phyloP scores from a whole-genome alignment of 2,329 filamentous ascomycete species.

The Venturia asperata region DNA sequence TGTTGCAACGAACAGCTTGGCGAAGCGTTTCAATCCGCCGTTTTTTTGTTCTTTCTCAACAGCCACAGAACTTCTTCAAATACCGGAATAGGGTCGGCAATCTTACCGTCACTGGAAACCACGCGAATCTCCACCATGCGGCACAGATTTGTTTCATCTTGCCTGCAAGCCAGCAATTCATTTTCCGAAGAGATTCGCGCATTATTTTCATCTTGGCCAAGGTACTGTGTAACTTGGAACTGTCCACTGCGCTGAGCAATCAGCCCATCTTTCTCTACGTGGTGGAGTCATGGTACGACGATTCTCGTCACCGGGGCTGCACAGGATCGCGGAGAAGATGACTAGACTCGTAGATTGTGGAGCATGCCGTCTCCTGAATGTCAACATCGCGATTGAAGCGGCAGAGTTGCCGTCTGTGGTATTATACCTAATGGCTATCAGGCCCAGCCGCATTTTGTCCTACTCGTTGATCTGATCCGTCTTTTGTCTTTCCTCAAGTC shows the following conservation, averaged over 20 bases:
- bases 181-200: neutral
- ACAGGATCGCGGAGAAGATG: neutral
- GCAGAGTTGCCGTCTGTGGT: neutral
- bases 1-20: neutral
- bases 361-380: neutral
- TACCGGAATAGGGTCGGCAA: neutral
- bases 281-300: neutral
- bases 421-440: neutral
- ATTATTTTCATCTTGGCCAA: neutral
- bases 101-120: constrained; percentile 2
- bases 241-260: neutral
- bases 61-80: neutral
- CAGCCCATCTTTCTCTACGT: neutral
- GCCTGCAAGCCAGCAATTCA: neutral
- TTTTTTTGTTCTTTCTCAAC: neutral
- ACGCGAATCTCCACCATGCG: neutral
- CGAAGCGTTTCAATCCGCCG: neutral
- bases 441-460: neutral
- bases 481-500: neutral
- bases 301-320: neutral
- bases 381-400: neutral
- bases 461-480: neutral
- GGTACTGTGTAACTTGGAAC: neutral
- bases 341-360: neutral
- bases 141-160: neutral